These are phyloP conservation scores for Fistulina hepatica DNA, from an alignment of 1,284 basidiomycete species.

Conservation along the genomic window DNA sequence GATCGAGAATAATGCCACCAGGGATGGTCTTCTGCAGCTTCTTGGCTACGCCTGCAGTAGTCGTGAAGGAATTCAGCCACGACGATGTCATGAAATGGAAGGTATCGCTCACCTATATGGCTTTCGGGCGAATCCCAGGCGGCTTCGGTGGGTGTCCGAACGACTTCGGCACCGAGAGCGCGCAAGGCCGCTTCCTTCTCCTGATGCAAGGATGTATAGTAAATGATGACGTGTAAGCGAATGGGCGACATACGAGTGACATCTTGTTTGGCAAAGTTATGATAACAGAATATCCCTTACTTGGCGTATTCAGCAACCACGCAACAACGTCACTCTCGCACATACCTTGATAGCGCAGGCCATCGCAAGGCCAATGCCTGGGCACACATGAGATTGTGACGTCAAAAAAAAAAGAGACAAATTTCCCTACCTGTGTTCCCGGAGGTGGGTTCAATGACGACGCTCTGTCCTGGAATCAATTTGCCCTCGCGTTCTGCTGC, in stretches of 20 bases:
- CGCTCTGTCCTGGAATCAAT: conserved; percentile 79
- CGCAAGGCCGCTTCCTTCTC: conserved; percentile 92
- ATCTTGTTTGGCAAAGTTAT: conserved; percentile 97
- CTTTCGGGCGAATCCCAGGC: conserved; percentile 79
- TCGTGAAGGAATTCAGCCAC: conserved; percentile 76
- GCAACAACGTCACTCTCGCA: conserved; percentile 11
- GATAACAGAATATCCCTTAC: conserved; percentile 84
- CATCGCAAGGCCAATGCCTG: conserved; percentile 86
- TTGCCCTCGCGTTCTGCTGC: conserved; percentile 82
- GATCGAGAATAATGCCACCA: conserved; percentile 83
- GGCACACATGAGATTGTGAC: conserved; percentile 4
- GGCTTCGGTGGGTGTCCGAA: conserved; percentile 89
- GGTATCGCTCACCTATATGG: conserved; percentile 70
- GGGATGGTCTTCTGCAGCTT: conserved; percentile 74
- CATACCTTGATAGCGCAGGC: conserved; percentile 84
- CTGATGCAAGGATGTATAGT: conserved; percentile 24
- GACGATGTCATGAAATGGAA: conserved; percentile 31
- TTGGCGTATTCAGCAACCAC: conserved; percentile 65
- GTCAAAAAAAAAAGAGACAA: conserved; percentile 8
- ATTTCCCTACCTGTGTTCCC: conserved; percentile 93
- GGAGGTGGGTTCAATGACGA: conserved; percentile 90
- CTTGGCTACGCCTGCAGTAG: conserved; percentile 74
- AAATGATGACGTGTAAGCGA: no score
- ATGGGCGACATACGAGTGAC: conserved; percentile 58
- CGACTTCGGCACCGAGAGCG: conserved; percentile 87